Evolutionary conservation across 225 moss, liverwort and hornwort genomes (phyloP), one percentile per base, ranked within the genome.

Genomic region (Ulota crispa): DNA sequence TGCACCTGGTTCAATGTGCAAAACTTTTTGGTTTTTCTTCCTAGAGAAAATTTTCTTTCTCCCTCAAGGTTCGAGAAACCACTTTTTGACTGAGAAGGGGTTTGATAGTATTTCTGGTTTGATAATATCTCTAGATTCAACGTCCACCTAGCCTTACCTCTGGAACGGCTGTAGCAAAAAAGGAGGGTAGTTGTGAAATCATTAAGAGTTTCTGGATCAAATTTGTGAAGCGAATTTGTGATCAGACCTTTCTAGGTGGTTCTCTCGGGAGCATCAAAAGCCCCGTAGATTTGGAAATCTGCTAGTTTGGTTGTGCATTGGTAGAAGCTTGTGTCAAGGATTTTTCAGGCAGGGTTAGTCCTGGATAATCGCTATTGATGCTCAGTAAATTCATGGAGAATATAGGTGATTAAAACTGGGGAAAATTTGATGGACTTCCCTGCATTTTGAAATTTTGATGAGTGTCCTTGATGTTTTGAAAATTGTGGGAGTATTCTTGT

Each of bases 311-410:
- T 24, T 59, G 31, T 19, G 30, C 20, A 45, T 26, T 42, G 34
- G 41, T 41, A 16, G 34, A 18, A 50, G 50, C 18, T 16, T 50
- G 50, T 18, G 16, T 18, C 50, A 6, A 16, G 50, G 50, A 18
- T 50, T 18, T 60, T 41, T 20, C 23, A 13, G 60, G 57, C 27
- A 85, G 85, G 77, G 90, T 90, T 83, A 81, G 85, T 60, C 92
- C 91, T 90, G 88, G 56, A 56, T 81, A 59, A 90, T 94, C 69
- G 87, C 89, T 64, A 92, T 73, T 62, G 90, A 91, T 10, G 89
- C 90, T 20, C 89, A 92, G 43, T 89, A 92, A 76, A 87, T 92
- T 34, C 91, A 87, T 75, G 92, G 89, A 76, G 92, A 91, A 85
- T 94, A 94, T 65, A 45, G 4, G 45, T 45, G 45, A 45, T 45